phyloP scores from a whole-genome alignment of 2,329 filamentous ascomycete genomes.

The Chaetomium sp. region DNA sequence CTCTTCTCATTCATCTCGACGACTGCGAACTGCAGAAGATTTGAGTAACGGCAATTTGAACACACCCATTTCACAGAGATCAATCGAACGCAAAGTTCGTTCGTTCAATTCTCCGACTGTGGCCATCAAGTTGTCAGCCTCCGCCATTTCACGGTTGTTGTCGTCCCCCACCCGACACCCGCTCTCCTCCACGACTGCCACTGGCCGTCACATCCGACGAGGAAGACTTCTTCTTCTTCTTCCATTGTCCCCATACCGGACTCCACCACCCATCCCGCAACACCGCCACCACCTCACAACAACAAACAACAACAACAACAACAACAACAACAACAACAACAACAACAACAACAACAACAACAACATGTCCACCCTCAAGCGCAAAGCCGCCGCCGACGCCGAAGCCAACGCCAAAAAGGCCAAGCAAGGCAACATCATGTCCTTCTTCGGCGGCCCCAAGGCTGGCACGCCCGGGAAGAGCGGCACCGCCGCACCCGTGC shows the following conservation, averaged over 20 bases:
- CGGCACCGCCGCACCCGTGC: constrained; percentile 19
- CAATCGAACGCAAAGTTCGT: no score
- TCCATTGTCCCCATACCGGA: constrained; percentile 4
- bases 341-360: no score
- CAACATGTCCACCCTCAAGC: constrained; percentile 53
- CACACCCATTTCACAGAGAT: not conserved
- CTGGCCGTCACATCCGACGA: not conserved
- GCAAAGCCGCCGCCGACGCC: constrained; percentile 51
- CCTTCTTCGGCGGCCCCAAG: constrained; percentile 77
- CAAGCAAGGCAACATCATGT: constrained; percentile 71
- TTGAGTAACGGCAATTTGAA: not conserved
- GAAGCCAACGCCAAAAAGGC: constrained; percentile 58
- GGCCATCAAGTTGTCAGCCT: not conserved
- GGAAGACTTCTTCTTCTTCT: not conserved
- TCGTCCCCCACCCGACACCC: no score
- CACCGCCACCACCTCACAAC: constrained; percentile 11
- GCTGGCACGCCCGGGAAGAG: constrained; percentile 23
- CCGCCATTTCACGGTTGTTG: not conserved
- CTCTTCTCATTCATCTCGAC: no score
- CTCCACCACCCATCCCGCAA: not conserved
- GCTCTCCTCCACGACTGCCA: not conserved
- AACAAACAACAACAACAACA: constrained; percentile 22
- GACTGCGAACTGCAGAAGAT: no score
- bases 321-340: no score
- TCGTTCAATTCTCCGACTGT: not conserved